Evolutionary conservation across 73 alveolate genomes (phyloP).

Genomic region (Loxodes magnus): DNA sequence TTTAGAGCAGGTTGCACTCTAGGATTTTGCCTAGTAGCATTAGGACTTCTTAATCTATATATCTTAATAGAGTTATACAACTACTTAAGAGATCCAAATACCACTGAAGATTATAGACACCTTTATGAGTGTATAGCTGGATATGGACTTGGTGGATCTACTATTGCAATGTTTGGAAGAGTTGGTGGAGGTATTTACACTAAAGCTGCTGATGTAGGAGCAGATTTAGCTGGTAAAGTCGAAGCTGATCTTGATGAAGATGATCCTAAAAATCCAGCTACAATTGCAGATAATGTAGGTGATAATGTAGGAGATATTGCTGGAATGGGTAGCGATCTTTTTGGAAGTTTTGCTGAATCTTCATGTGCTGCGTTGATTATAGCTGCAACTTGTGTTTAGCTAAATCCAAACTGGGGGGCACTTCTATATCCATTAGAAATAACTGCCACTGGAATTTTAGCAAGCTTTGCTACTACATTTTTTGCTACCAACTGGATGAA

Average conservation of each 20-base stretch:
- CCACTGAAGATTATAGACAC: constrained; percentile 26
- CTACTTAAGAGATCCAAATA: constrained; percentile 20
- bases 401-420: constrained; percentile 26
- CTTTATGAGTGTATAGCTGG: constrained; percentile 77
- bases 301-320: constrained; percentile 83
- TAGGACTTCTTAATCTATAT: constrained; percentile 37
- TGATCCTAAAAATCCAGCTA: constrained; percentile 76
- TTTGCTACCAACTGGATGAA: constrained; percentile 21
- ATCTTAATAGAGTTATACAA: constrained; percentile 43
- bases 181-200: constrained; percentile 98
- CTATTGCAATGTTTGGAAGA: constrained; percentile 90
- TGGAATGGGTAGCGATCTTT: constrained; percentile 90
- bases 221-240: constrained; percentile 90
- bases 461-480: constrained; percentile 12
- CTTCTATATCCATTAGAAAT: constrained; percentile 62
- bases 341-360: constrained; percentile 90
- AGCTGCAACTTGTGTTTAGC: constrained; percentile 48
- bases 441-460: constrained; percentile 44
- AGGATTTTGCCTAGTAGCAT: constrained; percentile 62
- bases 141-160: constrained; percentile 92
- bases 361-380: constrained; percentile 88
- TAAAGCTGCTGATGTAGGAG: constrained; percentile 95
- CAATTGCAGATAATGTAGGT: constrained; percentile 83
- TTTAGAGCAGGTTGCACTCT: constrained; percentile 72
- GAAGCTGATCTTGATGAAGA: constrained; percentile 73